Base-by-base conservation (phyloP, 2,329 filamentous ascomycete genomes). In the Nemania abortiva region DNA sequence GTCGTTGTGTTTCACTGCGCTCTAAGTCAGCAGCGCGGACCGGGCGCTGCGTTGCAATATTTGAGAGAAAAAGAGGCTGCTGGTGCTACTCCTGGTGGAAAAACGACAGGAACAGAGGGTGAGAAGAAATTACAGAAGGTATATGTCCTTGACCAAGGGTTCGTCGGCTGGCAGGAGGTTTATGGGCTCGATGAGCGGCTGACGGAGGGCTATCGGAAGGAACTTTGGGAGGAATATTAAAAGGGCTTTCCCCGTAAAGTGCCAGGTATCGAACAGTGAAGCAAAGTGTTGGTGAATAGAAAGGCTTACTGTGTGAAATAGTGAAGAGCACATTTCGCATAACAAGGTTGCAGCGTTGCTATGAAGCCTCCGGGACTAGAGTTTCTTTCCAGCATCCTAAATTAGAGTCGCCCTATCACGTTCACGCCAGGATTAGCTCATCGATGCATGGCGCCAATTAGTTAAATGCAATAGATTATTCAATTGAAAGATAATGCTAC, bases 1-100 rank as follows among this genome's bases (percentile, higher is more conserved):
- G 91, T 87, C 11, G 94, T 99, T 15, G 89, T 99, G 1, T 99
- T 99, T 80, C 96, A 99, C 83, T 99, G 96, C 81, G 92, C 93
- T 20, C 84, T 98, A 64, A 95, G 92, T 74, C 96, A 98, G 83
- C 92, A 97, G 82, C 87, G 96, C 0, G 96, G 96, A 0, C 96
- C 96, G 0, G 88, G 88, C 59, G 94, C 95, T 3, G 96, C 96
- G 3, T 82, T 97, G 74, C 86, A 87, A 76, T 98, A 98, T 80
- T 74, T 95, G 69, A 84, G 92, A 42, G 92, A 94, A 82, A 85
- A 89, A 55, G 89, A 91, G 73, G 83, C 86, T 15, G 68, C 84
- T 22, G 66, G 84, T 20, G 70, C 42, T 22, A 5, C 24, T 7
- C 10, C 3, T 6, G 22, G n/a, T 2, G 20, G 1, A 6, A 60